Base-by-base conservation (phyloP, 2,329 filamentous ascomycete species). In the Paecilomyces sp. region DNA sequence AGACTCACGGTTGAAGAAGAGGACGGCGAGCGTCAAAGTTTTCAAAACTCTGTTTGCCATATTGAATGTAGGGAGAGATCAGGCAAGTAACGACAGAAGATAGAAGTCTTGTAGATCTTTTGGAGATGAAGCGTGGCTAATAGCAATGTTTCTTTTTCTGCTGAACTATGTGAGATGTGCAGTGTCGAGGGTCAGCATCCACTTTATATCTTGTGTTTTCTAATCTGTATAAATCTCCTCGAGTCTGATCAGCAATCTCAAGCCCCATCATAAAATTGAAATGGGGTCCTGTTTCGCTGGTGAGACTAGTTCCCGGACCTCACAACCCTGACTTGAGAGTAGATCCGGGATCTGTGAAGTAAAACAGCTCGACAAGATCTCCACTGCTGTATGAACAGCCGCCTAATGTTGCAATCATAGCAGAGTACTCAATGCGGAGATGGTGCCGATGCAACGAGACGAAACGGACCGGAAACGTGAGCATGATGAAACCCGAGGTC, bases 1-100 rank as follows among this genome's bases (percentile, higher is more conserved):
- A 55, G 22, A 55, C 33, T 61, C 55, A 63, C 62, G 56, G 54
- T 61, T 63, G 18, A 64, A 57, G 2, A 62, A 11, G 15, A 64
- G 41, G 31, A 65, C 41, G 28, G 62, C 11, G 11, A 58, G 15
- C 15, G 56, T 41, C 13, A 58, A 60, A 31, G 31, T 60, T 31
- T 61, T 57, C 24, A 60, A 9, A 15, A 28, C 41, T 34, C 30
- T 60, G 50, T 53, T 31, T 28, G 56, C 30, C 62, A 62, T 65
- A 33, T 63, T 61, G 56, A 57, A 52, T 15, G 12, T 15, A 15
- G 9, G 5, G 4, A n/a, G 9, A 15, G 4, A n/a, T 15, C 13
- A 15, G 11, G 34, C 12, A 15, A 4, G 12, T 9, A 15, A 41
- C n/a, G 2, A 41, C 25, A 4, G 25, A 28, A 28, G 25, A 28